Base-by-base conservation (phyloP, 805 yeast genomes). In the Wickerhamiella qilinensis region DNA sequence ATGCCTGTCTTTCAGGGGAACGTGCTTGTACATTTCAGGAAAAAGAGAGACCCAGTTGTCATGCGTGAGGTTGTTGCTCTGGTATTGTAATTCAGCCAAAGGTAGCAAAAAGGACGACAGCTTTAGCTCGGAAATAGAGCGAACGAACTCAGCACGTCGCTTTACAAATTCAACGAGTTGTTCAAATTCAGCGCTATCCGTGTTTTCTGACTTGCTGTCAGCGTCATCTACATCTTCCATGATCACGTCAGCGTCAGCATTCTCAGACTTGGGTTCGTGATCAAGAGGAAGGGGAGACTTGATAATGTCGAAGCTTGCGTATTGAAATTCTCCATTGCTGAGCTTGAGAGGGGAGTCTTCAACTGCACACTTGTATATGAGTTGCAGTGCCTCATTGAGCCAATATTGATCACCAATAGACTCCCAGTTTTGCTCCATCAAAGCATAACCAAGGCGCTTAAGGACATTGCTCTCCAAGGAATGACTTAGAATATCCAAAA, bases 341-440 rank as follows among this genome's bases (percentile, higher is more conserved):
- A 82, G 55, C 19, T 55, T 57, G 16, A 84, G 48, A 2, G 51
- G 55, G 39, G 68, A 62, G 1, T 68, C 67, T 30, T 56, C 57
- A 41, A 77, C 77, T 46, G 82, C 75, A 0, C 94, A 68, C 0
- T 91, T 94, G 51, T 78, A 83, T 5, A 91, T 59, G 21, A 93
- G 59, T 53, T 86, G 95, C 16, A 83, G 64, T 0, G 94, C 97
- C 56, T 88, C 97, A 54, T 84, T 84, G 44, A 88, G 60, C 98
- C 98, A 91, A 31, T 85, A 81, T 50, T 80, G 81, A 47, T 91
- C 98, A 1, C 93, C 86, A 29, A 91, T 62, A 46, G 72, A 79
- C 54, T 91, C 99, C 99, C 99, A 91, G 51, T 84, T 88, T 55
- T 91, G 99, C 50, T 91, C 97, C 29, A 88, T 65, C n/a, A 93